These are phyloP conservation scores for Medicago arabica DNA, from an alignment of 306 rosid genomes.

Conservation along the genomic window DNA sequence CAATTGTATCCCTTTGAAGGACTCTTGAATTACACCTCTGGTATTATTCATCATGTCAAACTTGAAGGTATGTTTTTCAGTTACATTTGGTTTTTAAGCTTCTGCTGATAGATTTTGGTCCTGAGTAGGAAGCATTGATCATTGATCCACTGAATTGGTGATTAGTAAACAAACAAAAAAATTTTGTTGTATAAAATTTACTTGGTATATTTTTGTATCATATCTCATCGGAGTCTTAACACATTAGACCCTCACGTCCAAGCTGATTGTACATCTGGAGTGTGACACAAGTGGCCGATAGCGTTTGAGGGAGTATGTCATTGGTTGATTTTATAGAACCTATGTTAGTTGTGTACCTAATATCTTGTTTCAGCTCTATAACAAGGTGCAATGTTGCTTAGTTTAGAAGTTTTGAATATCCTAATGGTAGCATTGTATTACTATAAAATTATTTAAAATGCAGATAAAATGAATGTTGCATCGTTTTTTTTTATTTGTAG, in stretches of 20 bases:
- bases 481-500: not conserved
- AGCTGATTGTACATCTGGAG: not conserved
- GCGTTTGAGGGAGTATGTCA: no score
- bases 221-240: not conserved
- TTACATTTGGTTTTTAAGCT: constrained; percentile 11
- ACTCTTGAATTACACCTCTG: constrained; percentile 86
- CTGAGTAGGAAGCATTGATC: not conserved
- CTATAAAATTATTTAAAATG: no score
- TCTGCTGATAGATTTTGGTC: not conserved
- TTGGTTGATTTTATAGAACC: no score
- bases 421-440: no score
- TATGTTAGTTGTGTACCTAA: no score
- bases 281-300: not conserved
- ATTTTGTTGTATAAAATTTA: not conserved
- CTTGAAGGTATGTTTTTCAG: constrained; percentile 60
- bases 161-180: not conserved
- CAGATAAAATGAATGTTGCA: no score
- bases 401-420: no score
- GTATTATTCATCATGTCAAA: constrained; percentile 88
- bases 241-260: not conserved
- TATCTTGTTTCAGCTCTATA: no score
- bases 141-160: not conserved
- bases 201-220: not conserved
- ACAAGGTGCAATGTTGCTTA: no score
- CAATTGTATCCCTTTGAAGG: constrained; percentile 88